These are phyloP conservation scores for Acanthamoeba castellanii DNA, from an alignment of 208 protist genomes.

Conservation along the genomic window DNA sequence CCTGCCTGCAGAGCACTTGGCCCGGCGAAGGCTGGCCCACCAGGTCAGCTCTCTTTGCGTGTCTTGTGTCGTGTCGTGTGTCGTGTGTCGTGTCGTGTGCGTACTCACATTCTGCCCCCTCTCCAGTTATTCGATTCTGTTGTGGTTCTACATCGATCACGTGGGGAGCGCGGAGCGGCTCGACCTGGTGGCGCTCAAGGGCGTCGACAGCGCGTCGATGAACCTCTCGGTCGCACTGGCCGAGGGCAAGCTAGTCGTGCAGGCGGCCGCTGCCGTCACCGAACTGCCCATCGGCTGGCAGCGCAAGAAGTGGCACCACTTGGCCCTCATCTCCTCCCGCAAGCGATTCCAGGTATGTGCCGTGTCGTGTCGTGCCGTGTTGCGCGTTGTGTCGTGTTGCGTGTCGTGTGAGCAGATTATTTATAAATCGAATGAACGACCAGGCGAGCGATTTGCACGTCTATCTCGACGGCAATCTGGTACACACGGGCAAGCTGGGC, in stretches of 20 bases:
- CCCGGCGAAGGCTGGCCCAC: background rate
- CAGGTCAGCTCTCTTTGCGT: background rate
- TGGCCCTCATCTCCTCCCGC: slow-evolving; percentile 21
- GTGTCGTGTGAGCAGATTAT: background rate
- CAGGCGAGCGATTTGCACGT: background rate
- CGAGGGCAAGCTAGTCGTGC: background rate
- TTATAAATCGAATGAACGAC: background rate
- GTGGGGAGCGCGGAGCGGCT: background rate
- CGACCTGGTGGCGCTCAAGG: background rate
- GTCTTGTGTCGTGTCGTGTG: too few species aligned
- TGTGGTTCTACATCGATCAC: slow-evolving; percentile 15
- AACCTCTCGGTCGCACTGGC: background rate
- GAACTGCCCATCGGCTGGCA: background rate
- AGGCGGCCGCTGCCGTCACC: background rate
- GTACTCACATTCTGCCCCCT: background rate
- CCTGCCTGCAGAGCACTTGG: background rate
- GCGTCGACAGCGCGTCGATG: background rate
- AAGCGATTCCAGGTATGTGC: background rate
- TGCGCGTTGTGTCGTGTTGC: background rate
- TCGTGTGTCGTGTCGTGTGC: too few species aligned
- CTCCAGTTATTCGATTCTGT: background rate
- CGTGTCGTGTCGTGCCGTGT: background rate
- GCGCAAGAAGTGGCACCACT: slow-evolving; percentile 25
- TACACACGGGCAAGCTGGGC: background rate
- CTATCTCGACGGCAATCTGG: background rate